A percentile compares a stretch with the other conserved stretches of the same genome.
Conservation (phyloP, 2,329 filamentous ascomycete genomes). For the Aureobasidium lini region DNA sequence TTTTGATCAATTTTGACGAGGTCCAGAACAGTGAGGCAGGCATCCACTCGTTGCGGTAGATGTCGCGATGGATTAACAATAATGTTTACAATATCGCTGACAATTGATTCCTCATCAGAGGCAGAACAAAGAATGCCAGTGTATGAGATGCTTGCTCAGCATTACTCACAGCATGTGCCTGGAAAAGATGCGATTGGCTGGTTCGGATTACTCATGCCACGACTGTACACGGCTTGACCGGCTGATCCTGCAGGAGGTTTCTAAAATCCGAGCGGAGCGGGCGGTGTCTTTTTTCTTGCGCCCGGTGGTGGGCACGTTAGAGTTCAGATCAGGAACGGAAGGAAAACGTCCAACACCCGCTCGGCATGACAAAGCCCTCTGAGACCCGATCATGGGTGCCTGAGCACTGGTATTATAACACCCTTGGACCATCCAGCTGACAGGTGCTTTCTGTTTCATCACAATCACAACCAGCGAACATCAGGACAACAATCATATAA, state of each 20-base stretch:
- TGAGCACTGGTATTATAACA: slow-evolving; percentile 13
- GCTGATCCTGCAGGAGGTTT: neutral
- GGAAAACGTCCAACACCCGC: slow-evolving; percentile 6
- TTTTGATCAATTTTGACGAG: neutral
- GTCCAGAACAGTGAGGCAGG: neutral
- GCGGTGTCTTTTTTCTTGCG: neutral
- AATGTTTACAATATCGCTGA: neutral
- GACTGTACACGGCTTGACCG: slow-evolving; percentile 3
- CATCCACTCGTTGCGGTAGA: neutral
- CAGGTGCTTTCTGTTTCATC: slow-evolving; percentile 11
- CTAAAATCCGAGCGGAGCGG: slow-evolving; percentile 8
- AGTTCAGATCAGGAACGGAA: slow-evolving; percentile 6
- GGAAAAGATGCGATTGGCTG: neutral
- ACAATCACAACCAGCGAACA: slow-evolving; percentile 12
- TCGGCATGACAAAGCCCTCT: slow-evolving; percentile 9
- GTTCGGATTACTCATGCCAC: slow-evolving; percentile 3
- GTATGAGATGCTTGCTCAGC: slow-evolving; percentile 2
- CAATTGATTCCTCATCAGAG: slow-evolving; percentile 6
- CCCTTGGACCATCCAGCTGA: slow-evolving; percentile 4
- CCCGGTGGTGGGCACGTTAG: neutral
- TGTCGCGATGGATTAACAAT: neutral
- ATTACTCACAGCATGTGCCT: neutral
- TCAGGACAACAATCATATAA: neutral
- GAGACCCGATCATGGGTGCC: slow-evolving; percentile 7
- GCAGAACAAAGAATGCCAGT: neutral